Conservation (phyloP, 2,329 filamentous ascomycete species). For the Diaporthe australafricana region DNA sequence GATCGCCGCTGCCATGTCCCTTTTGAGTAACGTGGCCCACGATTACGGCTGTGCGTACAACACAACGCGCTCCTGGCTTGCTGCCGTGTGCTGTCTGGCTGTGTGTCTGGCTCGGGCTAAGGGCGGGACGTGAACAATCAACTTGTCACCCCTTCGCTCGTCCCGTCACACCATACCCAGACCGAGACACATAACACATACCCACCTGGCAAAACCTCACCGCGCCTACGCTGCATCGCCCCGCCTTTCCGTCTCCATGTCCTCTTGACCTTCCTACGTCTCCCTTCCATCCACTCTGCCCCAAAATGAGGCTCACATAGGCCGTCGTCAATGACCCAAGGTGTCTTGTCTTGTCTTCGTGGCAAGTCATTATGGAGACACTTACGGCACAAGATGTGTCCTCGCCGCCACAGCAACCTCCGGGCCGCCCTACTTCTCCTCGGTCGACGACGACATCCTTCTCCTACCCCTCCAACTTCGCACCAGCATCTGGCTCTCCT, state of each 20-base stretch:
- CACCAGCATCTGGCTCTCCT: not conserved
- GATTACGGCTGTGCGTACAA: not conserved
- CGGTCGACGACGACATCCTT: conserved; percentile 28
- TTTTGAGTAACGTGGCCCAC: conserved; percentile 8
- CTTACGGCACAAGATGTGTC: conserved; percentile 13
- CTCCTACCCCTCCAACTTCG: conserved; percentile 13
- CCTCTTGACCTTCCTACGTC: not conserved
- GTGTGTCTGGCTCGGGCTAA: not conserved
- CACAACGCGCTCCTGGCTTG: conserved; percentile 6
- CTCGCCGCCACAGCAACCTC: conserved; percentile 20
- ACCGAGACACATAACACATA: not conserved
- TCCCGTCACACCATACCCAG: conserved; percentile 3
- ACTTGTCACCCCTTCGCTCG: conserved; percentile 12
- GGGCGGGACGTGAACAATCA: conserved; percentile 15
- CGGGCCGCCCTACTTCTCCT: conserved; percentile 24
- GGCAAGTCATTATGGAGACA: conserved; percentile 26
- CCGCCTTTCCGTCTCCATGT: not conserved
- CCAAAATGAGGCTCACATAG: conserved; percentile 24
- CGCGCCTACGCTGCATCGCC: not conserved
- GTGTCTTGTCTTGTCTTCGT: conserved; percentile 6
- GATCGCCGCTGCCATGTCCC: conserved; percentile 23
- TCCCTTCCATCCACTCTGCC: not conserved
- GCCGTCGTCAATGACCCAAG: conserved; percentile 1
- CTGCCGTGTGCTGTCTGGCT: not conserved
- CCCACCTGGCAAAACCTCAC: not conserved